Evolutionary conservation across 2,329 filamentous ascomycete species (phyloP).

Genomic region (Lasiodiplodia sp.): DNA sequence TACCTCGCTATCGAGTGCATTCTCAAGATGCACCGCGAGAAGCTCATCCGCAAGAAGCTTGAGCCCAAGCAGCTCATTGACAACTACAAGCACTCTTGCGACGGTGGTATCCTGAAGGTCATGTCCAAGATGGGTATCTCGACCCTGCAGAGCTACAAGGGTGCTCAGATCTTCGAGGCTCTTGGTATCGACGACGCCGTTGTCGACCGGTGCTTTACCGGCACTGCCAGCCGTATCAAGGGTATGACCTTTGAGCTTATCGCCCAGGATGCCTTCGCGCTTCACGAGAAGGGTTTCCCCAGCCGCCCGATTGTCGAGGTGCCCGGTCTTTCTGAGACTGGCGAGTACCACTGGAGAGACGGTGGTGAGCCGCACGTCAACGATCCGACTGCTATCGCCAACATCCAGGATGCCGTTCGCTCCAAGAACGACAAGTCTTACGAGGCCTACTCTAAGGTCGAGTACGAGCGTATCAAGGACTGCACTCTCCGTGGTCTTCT

Average conservation of each 20-base stretch:
- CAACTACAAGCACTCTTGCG: constrained; percentile 97
- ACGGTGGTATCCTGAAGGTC: constrained; percentile 96
- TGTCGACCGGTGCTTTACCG: constrained; percentile 92
- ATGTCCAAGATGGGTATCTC: constrained; percentile 99
- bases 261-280: constrained; percentile 90
- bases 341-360: constrained; percentile 98
- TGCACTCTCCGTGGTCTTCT: constrained; percentile 93
- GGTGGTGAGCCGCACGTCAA: constrained; percentile 96
- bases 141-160: constrained; percentile 94
- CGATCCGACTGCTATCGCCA: constrained; percentile 92
- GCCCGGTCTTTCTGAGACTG: constrained; percentile 85
- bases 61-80: constrained; percentile 82
- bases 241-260: constrained; percentile 94
- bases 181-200: constrained; percentile 91
- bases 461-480: constrained; percentile 95
- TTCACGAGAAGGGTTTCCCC: constrained; percentile 93
- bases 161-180: constrained; percentile 96
- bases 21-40: constrained; percentile 93
- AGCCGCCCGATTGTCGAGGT: constrained; percentile 78
- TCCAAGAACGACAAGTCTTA: constrained; percentile 99
- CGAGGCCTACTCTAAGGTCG: constrained; percentile 90
- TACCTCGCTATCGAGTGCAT: constrained; percentile 97
- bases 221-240: constrained; percentile 92
- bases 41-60: constrained; percentile 89
- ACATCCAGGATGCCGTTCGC: constrained; percentile 94